Conservation (phyloP, 83 land plant species). For the Picea engelmannii region DNA sequence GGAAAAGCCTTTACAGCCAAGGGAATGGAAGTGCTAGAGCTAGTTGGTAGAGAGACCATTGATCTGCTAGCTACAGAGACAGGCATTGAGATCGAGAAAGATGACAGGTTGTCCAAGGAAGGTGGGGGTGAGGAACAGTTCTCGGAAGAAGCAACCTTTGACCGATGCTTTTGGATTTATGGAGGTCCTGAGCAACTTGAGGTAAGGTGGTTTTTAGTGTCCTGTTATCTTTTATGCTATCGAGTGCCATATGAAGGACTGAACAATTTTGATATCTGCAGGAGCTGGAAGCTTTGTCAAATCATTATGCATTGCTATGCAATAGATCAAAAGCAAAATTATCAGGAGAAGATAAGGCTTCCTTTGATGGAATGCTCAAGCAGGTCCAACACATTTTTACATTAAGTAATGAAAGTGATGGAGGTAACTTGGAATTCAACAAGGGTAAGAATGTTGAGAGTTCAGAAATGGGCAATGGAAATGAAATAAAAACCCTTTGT, state of each 20-base stretch:
- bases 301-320: constrained; percentile 78
- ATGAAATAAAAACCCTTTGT: constrained; percentile 77
- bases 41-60: constrained; percentile 95
- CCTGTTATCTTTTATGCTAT: neutral
- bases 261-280: constrained; percentile 19
- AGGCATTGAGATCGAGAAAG: constrained; percentile 84
- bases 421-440: constrained; percentile 37
- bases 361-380: constrained; percentile 75
- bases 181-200: constrained; percentile 99
- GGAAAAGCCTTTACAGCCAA: constrained; percentile 90
- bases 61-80: constrained; percentile 88
- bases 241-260: neutral
- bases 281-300: constrained; percentile 97
- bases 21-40: constrained; percentile 91
- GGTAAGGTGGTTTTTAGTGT: constrained; percentile 40
- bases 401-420: constrained; percentile 57
- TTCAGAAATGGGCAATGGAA: constrained; percentile 33
- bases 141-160: constrained; percentile 89
- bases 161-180: constrained; percentile 98
- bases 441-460: constrained; percentile 91
- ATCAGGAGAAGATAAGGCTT: constrained; percentile 67
- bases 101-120: constrained; percentile 32
- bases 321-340: constrained; percentile 87
- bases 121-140: constrained; percentile 55
- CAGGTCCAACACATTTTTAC: constrained; percentile 82